These are phyloP conservation scores for Petunia axillaris DNA, from an alignment of 257 asterid genomes.

Conservation along the genomic window DNA sequence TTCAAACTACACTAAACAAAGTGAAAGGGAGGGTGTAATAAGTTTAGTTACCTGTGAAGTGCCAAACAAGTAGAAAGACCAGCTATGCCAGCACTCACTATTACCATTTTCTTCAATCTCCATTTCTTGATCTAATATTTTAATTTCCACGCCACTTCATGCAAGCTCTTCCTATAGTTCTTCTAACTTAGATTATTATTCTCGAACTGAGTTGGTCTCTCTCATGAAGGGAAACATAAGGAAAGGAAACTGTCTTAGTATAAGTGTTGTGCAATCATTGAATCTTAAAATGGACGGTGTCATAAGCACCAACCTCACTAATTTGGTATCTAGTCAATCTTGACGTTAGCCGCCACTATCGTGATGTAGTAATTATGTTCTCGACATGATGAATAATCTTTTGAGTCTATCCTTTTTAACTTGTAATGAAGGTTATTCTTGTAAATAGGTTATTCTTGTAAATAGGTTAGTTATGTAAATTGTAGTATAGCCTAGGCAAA, in stretches of 20 bases:
- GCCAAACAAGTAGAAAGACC: slow-evolving; percentile 69
- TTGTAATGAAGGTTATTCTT: no score
- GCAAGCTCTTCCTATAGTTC: neutral
- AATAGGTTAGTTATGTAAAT: no score
- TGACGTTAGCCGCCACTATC: neutral
- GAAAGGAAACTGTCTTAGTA: no score
- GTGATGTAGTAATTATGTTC: neutral
- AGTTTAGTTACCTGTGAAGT: slow-evolving; percentile 57
- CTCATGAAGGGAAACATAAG: no score
- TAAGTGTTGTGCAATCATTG: neutral
- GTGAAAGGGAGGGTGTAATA: no score
- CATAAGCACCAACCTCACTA: neutral
- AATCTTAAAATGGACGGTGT: neutral
- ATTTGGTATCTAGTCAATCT: neutral
- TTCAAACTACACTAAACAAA: no score
- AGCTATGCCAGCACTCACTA: slow-evolving; percentile 68
- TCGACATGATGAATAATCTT: neutral
- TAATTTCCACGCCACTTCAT: neutral
- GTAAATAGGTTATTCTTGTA: no score
- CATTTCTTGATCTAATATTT: neutral
- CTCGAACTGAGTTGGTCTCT: no score
- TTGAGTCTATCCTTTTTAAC: no score
- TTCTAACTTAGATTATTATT: no score
- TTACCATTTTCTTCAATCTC: slow-evolving; percentile 41
- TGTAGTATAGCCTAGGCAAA: no score